phyloP scores from a whole-genome alignment of 2,329 filamentous ascomycete genomes.

The Trichoderma lentiforme region DNA sequence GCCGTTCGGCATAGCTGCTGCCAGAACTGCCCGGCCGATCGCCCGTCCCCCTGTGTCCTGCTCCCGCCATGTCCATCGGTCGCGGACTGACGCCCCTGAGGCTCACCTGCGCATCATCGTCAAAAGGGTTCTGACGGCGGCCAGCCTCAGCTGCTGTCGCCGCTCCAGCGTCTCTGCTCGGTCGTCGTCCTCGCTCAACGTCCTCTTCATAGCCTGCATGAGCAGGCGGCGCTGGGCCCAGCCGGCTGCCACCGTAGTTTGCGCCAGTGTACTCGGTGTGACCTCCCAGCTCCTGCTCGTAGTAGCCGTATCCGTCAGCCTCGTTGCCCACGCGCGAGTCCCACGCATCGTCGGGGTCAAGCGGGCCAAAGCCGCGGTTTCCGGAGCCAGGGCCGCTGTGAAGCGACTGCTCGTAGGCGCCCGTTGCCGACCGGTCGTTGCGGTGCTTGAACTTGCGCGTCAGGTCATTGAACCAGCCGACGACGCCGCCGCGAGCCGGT shows the following conservation, averaged over 20 bases:
- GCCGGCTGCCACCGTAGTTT: slow-evolving; percentile 47
- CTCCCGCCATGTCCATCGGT: slow-evolving; percentile 56
- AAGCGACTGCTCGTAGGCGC: slow-evolving; percentile 66
- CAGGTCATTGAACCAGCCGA: slow-evolving; percentile 71
- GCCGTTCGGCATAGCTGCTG: slow-evolving; percentile 65
- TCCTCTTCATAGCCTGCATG: slow-evolving; percentile 30
- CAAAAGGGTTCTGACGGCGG: slow-evolving; percentile 62
- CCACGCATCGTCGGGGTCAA: slow-evolving; percentile 85
- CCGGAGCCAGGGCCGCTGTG: slow-evolving; percentile 40
- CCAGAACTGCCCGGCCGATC: slow-evolving; percentile 38
- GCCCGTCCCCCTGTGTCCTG: slow-evolving; percentile 26
- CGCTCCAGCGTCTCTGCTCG: slow-evolving; percentile 41
- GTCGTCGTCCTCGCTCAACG: slow-evolving; percentile 40
- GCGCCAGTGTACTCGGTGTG: slow-evolving; percentile 36
- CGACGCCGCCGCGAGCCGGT: slow-evolving; percentile 59
- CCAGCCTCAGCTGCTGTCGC: slow-evolving; percentile 23
- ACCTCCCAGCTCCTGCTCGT: slow-evolving; percentile 65
- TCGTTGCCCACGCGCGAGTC: slow-evolving; percentile 75
- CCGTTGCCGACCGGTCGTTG: slow-evolving; percentile 62
- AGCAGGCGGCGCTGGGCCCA: slow-evolving; percentile 36
- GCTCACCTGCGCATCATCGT: slow-evolving; percentile 62
- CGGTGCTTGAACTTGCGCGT: slow-evolving; percentile 61
- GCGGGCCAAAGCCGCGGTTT: slow-evolving; percentile 59
- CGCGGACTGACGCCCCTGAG: slow-evolving; percentile 72
- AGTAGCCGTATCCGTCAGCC: slow-evolving; percentile 65